Evolutionary conservation across 805 yeast genomes (phyloP).

Genomic region (Maudiozyma serrabonitensis): DNA sequence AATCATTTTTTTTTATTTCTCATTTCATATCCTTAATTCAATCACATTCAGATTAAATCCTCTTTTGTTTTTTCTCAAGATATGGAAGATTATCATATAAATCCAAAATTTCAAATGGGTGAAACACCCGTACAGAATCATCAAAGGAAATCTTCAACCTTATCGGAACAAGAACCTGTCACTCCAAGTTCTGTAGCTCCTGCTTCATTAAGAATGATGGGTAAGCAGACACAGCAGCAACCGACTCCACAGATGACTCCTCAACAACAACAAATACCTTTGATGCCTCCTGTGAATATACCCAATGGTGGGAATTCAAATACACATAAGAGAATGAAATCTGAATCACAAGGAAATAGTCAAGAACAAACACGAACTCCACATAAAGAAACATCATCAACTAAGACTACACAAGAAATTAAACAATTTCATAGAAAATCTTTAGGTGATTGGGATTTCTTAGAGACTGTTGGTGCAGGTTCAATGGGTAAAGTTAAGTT

Average conservation of each 20-base stretch:
- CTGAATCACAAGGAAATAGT: not conserved
- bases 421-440: slow-evolving; percentile 67
- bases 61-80: not conserved
- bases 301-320: slow-evolving; percentile 4
- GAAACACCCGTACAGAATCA: slow-evolving; percentile 5
- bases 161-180: not conserved
- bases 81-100: slow-evolving; percentile 20
- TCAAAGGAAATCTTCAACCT: not conserved
- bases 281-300: slow-evolving; percentile 19
- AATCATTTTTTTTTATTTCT: too few relatives aligned
- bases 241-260: slow-evolving; percentile 3
- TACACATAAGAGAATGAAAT: not conserved
- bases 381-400: not conserved
- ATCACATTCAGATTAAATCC: not conserved
- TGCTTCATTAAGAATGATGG: slow-evolving; percentile 30
- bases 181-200: slow-evolving; percentile 21
- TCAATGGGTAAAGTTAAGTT: slow-evolving; percentile 98
- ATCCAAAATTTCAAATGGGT: slow-evolving; percentile 25
- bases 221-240: slow-evolving; percentile 9
- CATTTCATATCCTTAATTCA: too few relatives aligned
- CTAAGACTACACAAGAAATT: not conserved
- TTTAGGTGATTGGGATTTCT: slow-evolving; percentile 95
- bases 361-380: slow-evolving; percentile 2
- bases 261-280: slow-evolving; percentile 5
- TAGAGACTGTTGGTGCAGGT: slow-evolving; percentile 95